Evolutionary conservation across 176 grass and related monocot genomes (phyloP), one percentile per base, ranked within the genome.

Genomic region (Rhynchospora breviuscula): DNA sequence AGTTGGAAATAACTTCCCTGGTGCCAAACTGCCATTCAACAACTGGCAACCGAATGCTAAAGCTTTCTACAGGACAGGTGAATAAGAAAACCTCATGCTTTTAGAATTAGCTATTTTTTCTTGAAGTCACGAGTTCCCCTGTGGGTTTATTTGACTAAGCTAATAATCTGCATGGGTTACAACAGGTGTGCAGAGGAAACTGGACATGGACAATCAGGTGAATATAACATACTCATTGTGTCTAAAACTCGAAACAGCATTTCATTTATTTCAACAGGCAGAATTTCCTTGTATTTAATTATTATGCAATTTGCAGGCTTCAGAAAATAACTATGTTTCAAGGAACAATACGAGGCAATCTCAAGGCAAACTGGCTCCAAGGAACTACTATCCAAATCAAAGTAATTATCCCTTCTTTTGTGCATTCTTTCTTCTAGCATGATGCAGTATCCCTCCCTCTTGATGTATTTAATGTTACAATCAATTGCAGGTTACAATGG

Each of bases 101-200:
- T 57, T 33, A 26, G 51, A 56, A 78, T 67, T 60, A 17, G 4
- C 23, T 33, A 8, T 29, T 1, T 78, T 78, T 73, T 25, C 45
- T 47, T n/a, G 31, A 81, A n/a, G 60, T 85, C 19, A 78, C 47
- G 22, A 69, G 17, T 57, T 57, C 3, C 60, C 65, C 31, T 22
- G n/a, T 51, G 73, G 14, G 33, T 78, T 46, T 23, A 65, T 56
- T 44, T 66, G 23, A 66, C 22, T 33, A 26, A 65, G 25, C 51
- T 68, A 53, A 67, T 79, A 33, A 25, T 46, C 33, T 10, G 70
- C 35, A 14, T 51, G 44, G 57, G 7, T 84, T 81, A 67, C 63
- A 85, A 71, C 78, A 90, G 93, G 89, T 17, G 91, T 85, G 40
- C 93, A 99, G 88, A 96, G 97, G 86, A 96, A 92, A 66, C 87